Evolutionary conservation across 1,284 basidiomycete genomes (phyloP).

Genomic region (Anthracocystis setariae): DNA sequence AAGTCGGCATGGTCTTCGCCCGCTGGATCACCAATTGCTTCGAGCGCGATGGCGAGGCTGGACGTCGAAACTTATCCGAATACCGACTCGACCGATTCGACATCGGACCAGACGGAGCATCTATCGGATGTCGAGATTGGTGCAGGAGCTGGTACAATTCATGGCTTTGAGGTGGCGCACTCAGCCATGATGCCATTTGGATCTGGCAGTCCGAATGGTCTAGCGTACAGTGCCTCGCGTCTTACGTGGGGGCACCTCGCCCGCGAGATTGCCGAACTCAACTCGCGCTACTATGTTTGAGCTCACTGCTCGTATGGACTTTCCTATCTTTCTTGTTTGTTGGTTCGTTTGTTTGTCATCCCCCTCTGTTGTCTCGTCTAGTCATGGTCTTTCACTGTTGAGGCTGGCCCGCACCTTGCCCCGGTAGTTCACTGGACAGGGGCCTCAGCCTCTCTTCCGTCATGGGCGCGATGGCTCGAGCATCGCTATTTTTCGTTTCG

Average conservation of each 20-base stretch:
- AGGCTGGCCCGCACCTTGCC: neutral
- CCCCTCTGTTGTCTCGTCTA: neutral
- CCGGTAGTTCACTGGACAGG: neutral
- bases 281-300: slow-evolving; percentile 57
- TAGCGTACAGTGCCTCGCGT: slow-evolving; percentile 43
- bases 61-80: neutral
- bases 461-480: slow-evolving; percentile 9
- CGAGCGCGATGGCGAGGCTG: slow-evolving; percentile 1
- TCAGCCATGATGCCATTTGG: slow-evolving; percentile 42
- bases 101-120: slow-evolving; percentile 18
- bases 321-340: neutral
- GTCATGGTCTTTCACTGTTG: neutral
- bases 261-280: slow-evolving; percentile 60
- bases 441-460: slow-evolving; percentile 4
- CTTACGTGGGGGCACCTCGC: slow-evolving; percentile 58
- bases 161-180: slow-evolving; percentile 47
- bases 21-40: slow-evolving; percentile 16
- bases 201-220: slow-evolving; percentile 48
- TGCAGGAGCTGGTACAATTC: slow-evolving; percentile 50
- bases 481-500: neutral
- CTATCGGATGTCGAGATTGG: slow-evolving; percentile 54
- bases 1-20: slow-evolving; percentile 39
- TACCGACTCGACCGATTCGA: neutral
- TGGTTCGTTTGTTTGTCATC: too few relatives aligned
- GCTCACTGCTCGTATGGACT: slow-evolving; percentile 10